Base-by-base conservation (phyloP, 228 moss, liverwort and hornwort genomes). In the Sphagnum magellanicum region DNA sequence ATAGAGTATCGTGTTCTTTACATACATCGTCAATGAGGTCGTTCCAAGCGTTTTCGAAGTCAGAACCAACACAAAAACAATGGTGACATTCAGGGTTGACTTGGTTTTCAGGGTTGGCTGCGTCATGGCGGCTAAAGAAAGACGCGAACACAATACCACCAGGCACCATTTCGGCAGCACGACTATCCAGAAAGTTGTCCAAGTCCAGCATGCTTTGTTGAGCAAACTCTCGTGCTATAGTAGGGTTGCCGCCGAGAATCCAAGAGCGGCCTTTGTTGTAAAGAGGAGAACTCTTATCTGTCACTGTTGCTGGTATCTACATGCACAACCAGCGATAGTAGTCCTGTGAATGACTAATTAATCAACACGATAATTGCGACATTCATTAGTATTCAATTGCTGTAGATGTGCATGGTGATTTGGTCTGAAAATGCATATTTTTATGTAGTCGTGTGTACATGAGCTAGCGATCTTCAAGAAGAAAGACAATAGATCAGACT, bases 1-100 rank as follows among this genome's bases (percentile, higher is more conserved):
- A 32, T 32, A 32, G 32, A 32, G 32, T 32, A 32, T 2, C 32
- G 32, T 32, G 32, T 32, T 32, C 32, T 32, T 32, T 32, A 32
- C 32, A 3, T 71, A 79, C 83, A 76, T 83, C 79, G 9, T 63
- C 76, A 50, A 79, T 77, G 61, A 83, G 76, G 51, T 83, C 79
- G 8, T 77, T 74, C 83, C 79, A 79, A 47, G 79, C 63, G 32
- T 68, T 49, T 63, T 83, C 83, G 15, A 79, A 79, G 59, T 83
- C 83, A 4, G 71, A 50, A 14, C 83, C 79, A 14, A 67, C 53
- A 5, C 77, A 15, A 64, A 74, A 83, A 50, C 79, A 74, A 63
- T 77, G 74, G 5, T 72, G 74, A 0, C 76, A 67, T 48, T 79
- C 83, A 6, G 74, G 79, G 3, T 74, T 79, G 49, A 76, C 77